Base-by-base conservation (phyloP, 768 basidiomycete genomes). In the Tricholoma hemisulphureum region DNA sequence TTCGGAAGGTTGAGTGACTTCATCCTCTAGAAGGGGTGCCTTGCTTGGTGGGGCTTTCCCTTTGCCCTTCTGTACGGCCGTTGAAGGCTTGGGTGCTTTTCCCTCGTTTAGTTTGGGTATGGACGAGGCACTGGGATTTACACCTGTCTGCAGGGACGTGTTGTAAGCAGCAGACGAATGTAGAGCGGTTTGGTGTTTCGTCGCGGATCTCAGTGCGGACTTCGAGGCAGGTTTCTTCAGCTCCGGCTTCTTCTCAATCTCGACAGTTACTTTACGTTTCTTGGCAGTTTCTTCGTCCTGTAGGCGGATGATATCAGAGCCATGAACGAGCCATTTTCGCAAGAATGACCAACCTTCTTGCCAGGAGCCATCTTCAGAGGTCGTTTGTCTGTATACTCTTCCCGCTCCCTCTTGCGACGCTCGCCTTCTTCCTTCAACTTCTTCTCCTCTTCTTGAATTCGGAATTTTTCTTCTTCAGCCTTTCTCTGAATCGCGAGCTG, bases 371-470 rank as follows among this genome's bases (percentile, higher is more conserved):
- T 65, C 65, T 86, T 88, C 21, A 86, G 62, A 0, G 81, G 80
- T 46, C 85, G 79, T 68, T 90, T 91, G 59, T 88, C 86, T 2
- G 86, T 87, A 53, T 80, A 76, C 61, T 93, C 89, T 61, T 93
- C 90, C 37, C 88, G 82, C 67, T 93, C 93, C 65, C 88, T 84
- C 72, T 94, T 93, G 57, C 90, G 81, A 53, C 83, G 83, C 57
- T 94, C 91, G 16, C 77, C 75, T 56, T 92, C 90, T 51, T 89
- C 88, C 66, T 83, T 91, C 65, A 78, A 69, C 71, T 83, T 91
- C 61, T 79, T 82, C 58, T 93, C 91, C 61, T 88, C 83, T 35
- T 91, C 89, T 48, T 80, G 70, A 28, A 77, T 73, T 29, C 82
- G 82, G 1, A 76, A 71, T 68, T 82, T 88, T 69, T 91, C 91